phyloP scores from a whole-genome alignment of 78 protist species.

The Polysphondylium violaceum region DNA sequence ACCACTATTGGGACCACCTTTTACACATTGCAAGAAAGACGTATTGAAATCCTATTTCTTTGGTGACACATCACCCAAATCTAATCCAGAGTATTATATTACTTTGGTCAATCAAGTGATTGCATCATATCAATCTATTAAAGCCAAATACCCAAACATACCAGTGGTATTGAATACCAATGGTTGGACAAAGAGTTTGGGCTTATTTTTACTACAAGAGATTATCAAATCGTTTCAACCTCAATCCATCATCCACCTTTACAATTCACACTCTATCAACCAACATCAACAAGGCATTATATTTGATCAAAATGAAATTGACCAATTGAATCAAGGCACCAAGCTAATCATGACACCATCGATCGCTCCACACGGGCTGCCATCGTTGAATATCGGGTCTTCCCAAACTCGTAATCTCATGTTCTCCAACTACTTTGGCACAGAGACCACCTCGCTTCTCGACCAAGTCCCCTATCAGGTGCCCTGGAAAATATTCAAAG shows the following conservation, averaged over 20 bases:
- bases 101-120: constrained; percentile 4
- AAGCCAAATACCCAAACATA: constrained; percentile 9
- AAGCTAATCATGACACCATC: not conserved
- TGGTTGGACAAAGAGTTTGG: constrained; percentile 63
- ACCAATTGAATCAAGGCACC: not conserved
- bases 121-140: constrained; percentile 2
- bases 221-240: constrained; percentile 38
- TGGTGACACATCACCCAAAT: constrained; percentile 47
- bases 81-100: constrained; percentile 59
- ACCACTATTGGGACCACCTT: constrained; percentile 75
- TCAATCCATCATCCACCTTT: constrained; percentile 1
- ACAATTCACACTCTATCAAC: not conserved
- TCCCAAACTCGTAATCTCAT: not conserved
- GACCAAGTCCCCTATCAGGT: constrained; percentile 35
- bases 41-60: constrained; percentile 35
- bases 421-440: not conserved
- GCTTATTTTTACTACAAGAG: constrained; percentile 8
- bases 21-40: constrained; percentile 31
- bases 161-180: constrained; percentile 51
- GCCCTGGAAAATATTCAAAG: constrained; percentile 36
- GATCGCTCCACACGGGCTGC: not conserved
- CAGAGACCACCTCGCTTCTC: not conserved
- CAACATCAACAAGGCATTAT: not conserved
- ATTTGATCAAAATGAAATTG: constrained; percentile 5
- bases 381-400: not conserved